phyloP scores from a whole-genome alignment of 1,284 basidiomycete genomes.

The Bondarzewia mesenterica region DNA sequence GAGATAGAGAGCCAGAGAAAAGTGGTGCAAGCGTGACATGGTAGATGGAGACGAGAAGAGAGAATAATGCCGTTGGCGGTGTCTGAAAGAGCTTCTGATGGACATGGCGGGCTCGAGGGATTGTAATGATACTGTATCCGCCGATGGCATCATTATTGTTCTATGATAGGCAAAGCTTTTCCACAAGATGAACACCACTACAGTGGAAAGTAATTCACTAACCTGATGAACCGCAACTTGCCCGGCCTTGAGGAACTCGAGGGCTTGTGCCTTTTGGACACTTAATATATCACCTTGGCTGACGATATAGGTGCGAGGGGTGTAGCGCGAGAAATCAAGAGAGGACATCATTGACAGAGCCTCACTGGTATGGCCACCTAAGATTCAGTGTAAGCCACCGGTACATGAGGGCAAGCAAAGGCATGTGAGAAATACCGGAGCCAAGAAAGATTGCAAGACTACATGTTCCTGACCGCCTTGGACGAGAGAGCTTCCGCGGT shows the following conservation, averaged over 20 bases:
- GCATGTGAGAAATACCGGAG: conserved; percentile 37
- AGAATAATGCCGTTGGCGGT: conserved; percentile 52
- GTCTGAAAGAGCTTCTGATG: conserved; percentile 72
- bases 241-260: conserved; percentile 46
- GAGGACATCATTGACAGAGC: conserved; percentile 70
- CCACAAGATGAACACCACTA: background rate
- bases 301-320: conserved; percentile 74
- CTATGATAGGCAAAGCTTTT: conserved; percentile 4
- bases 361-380: conserved; percentile 95
- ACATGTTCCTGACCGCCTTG: conserved; percentile 22
- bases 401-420: background rate
- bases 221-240: conserved; percentile 13
- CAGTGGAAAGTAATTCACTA: conserved; percentile 11
- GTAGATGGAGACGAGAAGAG: conserved; percentile 51
- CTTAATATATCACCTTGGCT: conserved; percentile 81
- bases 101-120: conserved; percentile 82
- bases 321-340: conserved; percentile 73
- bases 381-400: conserved; percentile 2
- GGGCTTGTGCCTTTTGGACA: conserved; percentile 53
- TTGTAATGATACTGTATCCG: conserved; percentile 46
- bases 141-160: conserved; percentile 10
- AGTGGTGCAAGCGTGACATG: conserved; percentile 45
- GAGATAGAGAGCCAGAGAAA: conserved; percentile 23
- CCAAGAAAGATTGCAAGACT: conserved; percentile 56
- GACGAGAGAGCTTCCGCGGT: conserved; percentile 6